phyloP scores from a whole-genome alignment of 148 eudicot genomes.

The Cornus suecica region DNA sequence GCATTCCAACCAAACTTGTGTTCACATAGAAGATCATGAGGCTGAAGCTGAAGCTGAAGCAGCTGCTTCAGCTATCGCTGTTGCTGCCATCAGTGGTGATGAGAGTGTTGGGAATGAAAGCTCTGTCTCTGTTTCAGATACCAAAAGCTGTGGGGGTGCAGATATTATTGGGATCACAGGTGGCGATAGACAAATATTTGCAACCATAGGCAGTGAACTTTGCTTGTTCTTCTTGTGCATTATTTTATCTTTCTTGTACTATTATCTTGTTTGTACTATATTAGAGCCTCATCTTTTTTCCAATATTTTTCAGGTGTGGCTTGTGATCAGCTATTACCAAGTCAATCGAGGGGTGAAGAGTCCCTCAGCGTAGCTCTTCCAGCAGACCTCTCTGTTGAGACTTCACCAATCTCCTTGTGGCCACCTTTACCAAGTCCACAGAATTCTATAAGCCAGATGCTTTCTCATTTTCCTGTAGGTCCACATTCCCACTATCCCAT shows the following conservation, averaged over 20 bases:
- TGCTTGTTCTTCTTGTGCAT: background rate
- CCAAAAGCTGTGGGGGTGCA: slow-evolving; percentile 43
- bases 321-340: slow-evolving; percentile 44
- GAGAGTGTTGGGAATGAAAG: slow-evolving; percentile 53
- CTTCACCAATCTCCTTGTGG: slow-evolving; percentile 86
- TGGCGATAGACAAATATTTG: slow-evolving; percentile 18
- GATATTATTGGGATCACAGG: slow-evolving; percentile 36
- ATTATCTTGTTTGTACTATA: no score
- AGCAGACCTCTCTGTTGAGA: slow-evolving; percentile 92
- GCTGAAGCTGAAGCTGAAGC: slow-evolving; percentile 87
- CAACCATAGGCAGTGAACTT: background rate
- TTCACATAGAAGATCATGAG: slow-evolving; percentile 59
- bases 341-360: slow-evolving; percentile 69
- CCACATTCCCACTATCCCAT: slow-evolving; percentile 81
- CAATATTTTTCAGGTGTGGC: slow-evolving; percentile 37
- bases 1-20: slow-evolving; percentile 40
- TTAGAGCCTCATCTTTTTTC: background rate
- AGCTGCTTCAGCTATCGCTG: slow-evolving; percentile 87
- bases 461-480: slow-evolving; percentile 70
- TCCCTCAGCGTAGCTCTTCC: slow-evolving; percentile 77
- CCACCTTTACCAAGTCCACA: slow-evolving; percentile 93
- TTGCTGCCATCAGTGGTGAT: slow-evolving; percentile 77
- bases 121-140: slow-evolving; percentile 32
- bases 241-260: background rate
- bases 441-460: slow-evolving; percentile 65